Conservation (phyloP, 75 land plant species). For the Ceratopteris richardii region DNA sequence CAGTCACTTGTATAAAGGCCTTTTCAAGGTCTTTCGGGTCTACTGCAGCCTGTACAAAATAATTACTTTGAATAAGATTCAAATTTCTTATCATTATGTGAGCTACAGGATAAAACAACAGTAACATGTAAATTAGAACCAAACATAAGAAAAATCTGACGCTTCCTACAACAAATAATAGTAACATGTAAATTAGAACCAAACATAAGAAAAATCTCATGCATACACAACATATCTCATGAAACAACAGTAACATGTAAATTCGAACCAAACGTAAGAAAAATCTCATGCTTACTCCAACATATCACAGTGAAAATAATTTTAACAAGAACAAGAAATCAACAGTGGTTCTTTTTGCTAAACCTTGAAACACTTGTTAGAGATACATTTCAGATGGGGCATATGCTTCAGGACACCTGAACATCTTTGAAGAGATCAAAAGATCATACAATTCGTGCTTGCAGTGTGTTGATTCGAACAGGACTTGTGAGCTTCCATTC, state of each 20-base stretch:
- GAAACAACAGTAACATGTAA: no score
- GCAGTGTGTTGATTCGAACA: conserved; percentile 56
- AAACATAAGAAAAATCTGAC: not conserved
- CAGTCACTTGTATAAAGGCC: conserved; percentile 77
- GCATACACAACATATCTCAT: no score
- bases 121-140: no score
- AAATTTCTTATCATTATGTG: no score
- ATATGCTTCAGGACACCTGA: not conserved
- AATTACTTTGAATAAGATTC: conserved; percentile 6
- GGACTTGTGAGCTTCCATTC: conserved; percentile 79
- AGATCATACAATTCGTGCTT: conserved; percentile 71
- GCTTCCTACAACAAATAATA: no score
- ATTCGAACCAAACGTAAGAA: not conserved
- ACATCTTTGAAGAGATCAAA: not conserved
- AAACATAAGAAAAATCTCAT: not conserved
- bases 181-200: no score
- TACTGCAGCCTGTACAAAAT: conserved; percentile 54
- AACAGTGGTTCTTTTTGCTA: no score
- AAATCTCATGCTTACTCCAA: no score
- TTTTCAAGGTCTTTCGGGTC: conserved; percentile 68
- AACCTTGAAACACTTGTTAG: not conserved
- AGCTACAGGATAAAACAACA: no score
- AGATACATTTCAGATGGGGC: not conserved
- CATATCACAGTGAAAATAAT: no score
- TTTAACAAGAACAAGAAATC: no score